Evolutionary conservation across 1,284 basidiomycete genomes (phyloP), one percentile per base, ranked within the genome.

Genomic region (Tilletia indica): DNA sequence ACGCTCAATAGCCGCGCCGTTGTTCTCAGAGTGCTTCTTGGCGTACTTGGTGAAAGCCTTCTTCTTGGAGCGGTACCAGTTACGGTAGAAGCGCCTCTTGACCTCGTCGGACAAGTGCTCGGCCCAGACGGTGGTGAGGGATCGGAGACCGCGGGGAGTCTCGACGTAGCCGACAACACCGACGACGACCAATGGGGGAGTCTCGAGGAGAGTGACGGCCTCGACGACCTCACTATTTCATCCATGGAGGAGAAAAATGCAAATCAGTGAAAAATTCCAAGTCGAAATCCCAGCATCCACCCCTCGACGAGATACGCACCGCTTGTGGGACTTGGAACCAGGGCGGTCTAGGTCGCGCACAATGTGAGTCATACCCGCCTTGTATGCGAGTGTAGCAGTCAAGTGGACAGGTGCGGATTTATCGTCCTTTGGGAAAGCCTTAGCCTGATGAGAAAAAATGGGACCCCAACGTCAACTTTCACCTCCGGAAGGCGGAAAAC

Each of bases 51-150:
- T 98, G 90, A 98, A 98, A 67, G 96, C 96, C 91, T 99, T 99
- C 91, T 98, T 99, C 93, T 99, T 99, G 74, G 93, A 96, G 83
- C 93, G 91, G 90, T 99, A 99, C 97, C 97, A 99, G 91, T 98
- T 99, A 90, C 96, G 97, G 92, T 98, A 97, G 92, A 99, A 98
- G 84, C 97, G 91, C 85, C 97, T 93, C 88, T 97, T 98, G 86
- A 99, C 87, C 86, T 98, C 96, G 84, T 89, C 89, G 69, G 87
- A 88, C 70, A 89, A 86, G 87, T 89, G 89, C 86, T 89, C 87
- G 77, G 89, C 89, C 89, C 89, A 89, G 80, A 89, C 89, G 81
- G 89, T 89, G 83, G 89, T 89, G 79, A 89, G 86, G 64, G 88
- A 94, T 84, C 97, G 94, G 77, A 99, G 91, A 84, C 97, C 97